Conservation (phyloP, 768 basidiomycete species). For the Favolaschia claudopus region DNA sequence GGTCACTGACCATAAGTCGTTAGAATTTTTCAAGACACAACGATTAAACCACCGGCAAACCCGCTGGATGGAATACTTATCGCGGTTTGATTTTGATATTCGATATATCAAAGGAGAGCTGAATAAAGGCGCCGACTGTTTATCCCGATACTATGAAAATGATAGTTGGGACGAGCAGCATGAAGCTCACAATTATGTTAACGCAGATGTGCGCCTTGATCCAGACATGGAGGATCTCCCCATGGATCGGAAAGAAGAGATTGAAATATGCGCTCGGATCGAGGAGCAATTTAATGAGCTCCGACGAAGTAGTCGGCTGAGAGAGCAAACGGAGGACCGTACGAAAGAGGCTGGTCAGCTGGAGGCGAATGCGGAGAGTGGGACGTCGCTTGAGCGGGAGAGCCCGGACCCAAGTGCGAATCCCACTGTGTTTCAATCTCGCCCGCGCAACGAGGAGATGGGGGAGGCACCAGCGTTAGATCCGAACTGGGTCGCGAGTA, state of each 20-base stretch:
- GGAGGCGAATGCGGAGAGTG: constrained; percentile 1
- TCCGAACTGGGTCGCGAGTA: background rate
- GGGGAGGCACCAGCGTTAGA: background rate
- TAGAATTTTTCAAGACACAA: constrained; percentile 38
- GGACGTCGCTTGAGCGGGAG: no score
- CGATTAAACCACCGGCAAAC: constrained; percentile 25
- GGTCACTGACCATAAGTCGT: constrained; percentile 31
- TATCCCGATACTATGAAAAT: constrained; percentile 40
- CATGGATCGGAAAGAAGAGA: constrained; percentile 7
- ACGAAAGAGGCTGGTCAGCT: constrained; percentile 18
- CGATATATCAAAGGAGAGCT: constrained; percentile 32
- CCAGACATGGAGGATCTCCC: constrained; percentile 29
- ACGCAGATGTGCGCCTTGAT: constrained; percentile 29
- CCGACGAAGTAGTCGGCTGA: constrained; percentile 6
- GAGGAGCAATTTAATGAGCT: background rate
- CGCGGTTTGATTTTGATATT: constrained; percentile 35
- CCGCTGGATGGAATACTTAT: constrained; percentile 41
- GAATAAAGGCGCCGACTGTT: constrained; percentile 40
- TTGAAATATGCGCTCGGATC: constrained; percentile 16
- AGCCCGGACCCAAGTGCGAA: background rate
- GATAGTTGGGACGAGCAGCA: constrained; percentile 26
- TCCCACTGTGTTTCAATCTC: background rate
- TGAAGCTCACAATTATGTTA: constrained; percentile 28
- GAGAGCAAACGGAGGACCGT: constrained; percentile 10
- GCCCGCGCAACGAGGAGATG: background rate